Conservation (phyloP, 2,329 filamentous ascomycete genomes). For the Sarocladium kiliense region DNA sequence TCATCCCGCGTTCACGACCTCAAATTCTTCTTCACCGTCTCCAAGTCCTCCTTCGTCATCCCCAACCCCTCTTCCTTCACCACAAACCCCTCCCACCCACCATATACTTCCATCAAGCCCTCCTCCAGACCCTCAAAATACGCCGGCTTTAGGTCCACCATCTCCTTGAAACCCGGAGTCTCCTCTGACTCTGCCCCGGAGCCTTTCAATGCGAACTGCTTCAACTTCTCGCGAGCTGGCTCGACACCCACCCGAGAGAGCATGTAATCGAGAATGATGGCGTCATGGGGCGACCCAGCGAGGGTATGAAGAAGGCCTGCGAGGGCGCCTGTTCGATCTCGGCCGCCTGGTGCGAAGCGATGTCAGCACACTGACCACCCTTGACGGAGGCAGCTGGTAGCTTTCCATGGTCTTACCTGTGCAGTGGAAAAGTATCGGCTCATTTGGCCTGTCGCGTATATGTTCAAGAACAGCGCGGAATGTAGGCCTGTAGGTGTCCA, state of each 20-base stretch:
- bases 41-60: slow-evolving; percentile 40
- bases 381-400: too few species aligned
- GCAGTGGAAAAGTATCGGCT: slow-evolving; percentile 49
- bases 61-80: slow-evolving; percentile 30
- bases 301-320: slow-evolving; percentile 45
- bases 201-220: slow-evolving; percentile 34
- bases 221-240: slow-evolving; percentile 41
- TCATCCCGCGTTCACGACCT: slow-evolving; percentile 11
- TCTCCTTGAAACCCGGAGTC: slow-evolving; percentile 43
- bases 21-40: slow-evolving; percentile 42
- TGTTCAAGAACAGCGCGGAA: slow-evolving; percentile 42
- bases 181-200: slow-evolving; percentile 29
- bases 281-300: slow-evolving; percentile 38
- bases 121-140: slow-evolving; percentile 42
- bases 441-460: slow-evolving; percentile 37
- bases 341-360: slow-evolving; percentile 36
- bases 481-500: slow-evolving; percentile 34
- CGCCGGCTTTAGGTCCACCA: slow-evolving; percentile 35
- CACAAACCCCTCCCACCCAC: slow-evolving; percentile 46
- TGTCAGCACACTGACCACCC: too few species aligned
- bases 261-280: slow-evolving; percentile 44
- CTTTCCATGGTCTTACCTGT: slow-evolving; percentile 33
- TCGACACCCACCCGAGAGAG: slow-evolving; percentile 50
- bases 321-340: slow-evolving; percentile 49
- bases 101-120: slow-evolving; percentile 37